phyloP scores from a whole-genome alignment of 164 flowering plant species.

The Vitis vinifera region DNA sequence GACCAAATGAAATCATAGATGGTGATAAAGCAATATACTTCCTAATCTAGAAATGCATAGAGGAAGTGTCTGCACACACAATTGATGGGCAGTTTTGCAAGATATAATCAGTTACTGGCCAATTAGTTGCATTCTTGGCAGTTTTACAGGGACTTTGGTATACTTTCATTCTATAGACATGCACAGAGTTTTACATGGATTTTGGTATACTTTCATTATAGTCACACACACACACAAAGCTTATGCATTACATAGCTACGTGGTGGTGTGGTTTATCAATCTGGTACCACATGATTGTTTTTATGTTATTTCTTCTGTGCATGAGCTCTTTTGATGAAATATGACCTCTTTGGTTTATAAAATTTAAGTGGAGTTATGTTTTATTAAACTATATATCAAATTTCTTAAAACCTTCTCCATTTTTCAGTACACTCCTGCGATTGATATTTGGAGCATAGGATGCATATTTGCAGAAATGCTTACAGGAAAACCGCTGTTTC shows the following conservation, averaged over 20 bases:
- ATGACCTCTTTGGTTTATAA: neutral
- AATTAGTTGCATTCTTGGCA: neutral
- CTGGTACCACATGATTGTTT: neutral
- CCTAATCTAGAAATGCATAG: neutral
- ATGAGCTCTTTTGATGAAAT: neutral
- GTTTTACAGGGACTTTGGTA: neutral
- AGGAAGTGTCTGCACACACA: neutral
- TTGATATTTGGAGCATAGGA: conserved; percentile 71
- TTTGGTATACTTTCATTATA: no score
- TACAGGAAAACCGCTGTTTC: conserved; percentile 58
- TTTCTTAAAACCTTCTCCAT: conserved; percentile 3
- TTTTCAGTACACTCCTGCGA: conserved; percentile 62
- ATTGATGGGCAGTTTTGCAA: no score
- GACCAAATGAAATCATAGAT: neutral
- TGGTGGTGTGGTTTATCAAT: no score
- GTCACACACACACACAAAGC: no score
- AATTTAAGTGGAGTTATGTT: neutral
- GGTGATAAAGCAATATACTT: neutral
- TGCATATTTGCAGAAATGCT: conserved; percentile 69
- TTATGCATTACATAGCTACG: no score
- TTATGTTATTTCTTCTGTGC: neutral
- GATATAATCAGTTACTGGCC: no score
- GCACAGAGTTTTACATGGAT: no score
- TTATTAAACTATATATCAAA: neutral
- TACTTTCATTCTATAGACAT: no score